Base-by-base conservation (phyloP, 768 basidiomycete genomes). In the Cystoderma amianthinum region DNA sequence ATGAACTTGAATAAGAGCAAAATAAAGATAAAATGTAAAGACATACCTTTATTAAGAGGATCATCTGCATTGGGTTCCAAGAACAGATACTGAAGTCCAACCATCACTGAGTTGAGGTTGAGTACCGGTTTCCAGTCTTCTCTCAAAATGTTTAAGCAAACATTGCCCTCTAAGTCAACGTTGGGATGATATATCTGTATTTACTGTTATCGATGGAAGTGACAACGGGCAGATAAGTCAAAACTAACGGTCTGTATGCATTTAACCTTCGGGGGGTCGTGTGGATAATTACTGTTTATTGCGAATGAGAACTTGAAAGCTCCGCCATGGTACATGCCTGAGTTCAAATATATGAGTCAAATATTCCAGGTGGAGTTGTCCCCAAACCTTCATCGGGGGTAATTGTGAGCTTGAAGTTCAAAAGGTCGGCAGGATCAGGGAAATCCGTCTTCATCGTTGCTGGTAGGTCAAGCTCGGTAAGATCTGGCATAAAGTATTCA, bases 51-150 rank as follows among this genome's bases (percentile, higher is more conserved):
- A 73, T 99, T 99, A 55, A 99, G 59, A 12, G 96, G 96, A 64
- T 99, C 96, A 53, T 98, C 95, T 28, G 96, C 88, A 54, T 99
- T 99, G 11, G 96, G 96, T 63, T 99, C 96, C 43, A 99, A 71
- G 75, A 99, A 99, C 39, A 99, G 77, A 57, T 97, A 99, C 61
- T 99, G 96, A 43, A 99, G 64, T 24, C 96, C 96, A 45, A 98
- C 90, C 91, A 98, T 95, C 48, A 99, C 91, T 21, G 94, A 90
- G 60, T 93, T 97, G 39, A 99, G 72, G 63, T 97, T 98, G 33
- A 99, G 71, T 2, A 99, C 96, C 4, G 96, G 96, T 58, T 99
- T 99, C 96, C 96, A 99, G 66, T 99, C 96, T 69, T 99, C 96
- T 59, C 96, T 81, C 44, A 98, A 76, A 59, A 98, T 97, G 65